A percentile compares a stretch with the other conserved stretches of the same genome.
Evolutionary conservation across 2,329 filamentous ascomycete species (phyloP).

Genomic region (Paraphoma chrysanthemicola): DNA sequence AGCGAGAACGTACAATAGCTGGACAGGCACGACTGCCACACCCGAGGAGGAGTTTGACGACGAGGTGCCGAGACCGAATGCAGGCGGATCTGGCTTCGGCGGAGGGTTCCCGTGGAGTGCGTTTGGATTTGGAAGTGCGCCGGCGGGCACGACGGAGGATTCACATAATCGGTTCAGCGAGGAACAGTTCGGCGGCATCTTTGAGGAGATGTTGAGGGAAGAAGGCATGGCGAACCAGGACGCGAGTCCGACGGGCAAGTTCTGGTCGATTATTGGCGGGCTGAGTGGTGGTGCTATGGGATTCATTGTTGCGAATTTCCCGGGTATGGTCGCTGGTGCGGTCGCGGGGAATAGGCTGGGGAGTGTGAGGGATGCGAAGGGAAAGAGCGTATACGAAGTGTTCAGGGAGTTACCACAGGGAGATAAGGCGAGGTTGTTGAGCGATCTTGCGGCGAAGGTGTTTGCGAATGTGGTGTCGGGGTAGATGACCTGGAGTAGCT

Average conservation of each 20-base stretch:
- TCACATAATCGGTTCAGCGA: conserved; percentile 66
- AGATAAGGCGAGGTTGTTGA: conserved; percentile 81
- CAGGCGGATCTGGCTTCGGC: neutral
- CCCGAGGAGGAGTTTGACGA: conserved; percentile 58
- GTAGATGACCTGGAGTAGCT: neutral
- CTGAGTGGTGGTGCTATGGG: conserved; percentile 88
- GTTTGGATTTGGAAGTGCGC: conserved; percentile 64
- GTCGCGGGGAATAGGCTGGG: conserved; percentile 94
- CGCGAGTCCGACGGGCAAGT: conserved; percentile 69
- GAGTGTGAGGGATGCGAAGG: conserved; percentile 84
- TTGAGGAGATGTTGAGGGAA: conserved; percentile 62
- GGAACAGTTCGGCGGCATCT: conserved; percentile 80
- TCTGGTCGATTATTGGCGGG: conserved; percentile 88
- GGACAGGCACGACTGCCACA: conserved; percentile 51
- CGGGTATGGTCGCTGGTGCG: conserved; percentile 85
- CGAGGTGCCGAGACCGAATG: conserved; percentile 51
- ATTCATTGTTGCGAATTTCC: conserved; percentile 93
- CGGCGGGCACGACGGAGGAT: conserved; percentile 53
- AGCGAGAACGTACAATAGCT: conserved; percentile 65
- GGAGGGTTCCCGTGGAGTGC: conserved; percentile 78
- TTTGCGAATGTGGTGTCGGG: conserved; percentile 74
- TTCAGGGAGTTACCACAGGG: conserved; percentile 86
- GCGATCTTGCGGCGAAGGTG: conserved; percentile 83
- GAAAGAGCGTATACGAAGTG: conserved; percentile 93
- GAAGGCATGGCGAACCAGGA: conserved; percentile 73